A percentile compares a stretch with the other conserved stretches of the same genome.
Evolutionary conservation across 768 basidiomycete genomes (phyloP).

Genomic region (Scleroderma citrinum): DNA sequence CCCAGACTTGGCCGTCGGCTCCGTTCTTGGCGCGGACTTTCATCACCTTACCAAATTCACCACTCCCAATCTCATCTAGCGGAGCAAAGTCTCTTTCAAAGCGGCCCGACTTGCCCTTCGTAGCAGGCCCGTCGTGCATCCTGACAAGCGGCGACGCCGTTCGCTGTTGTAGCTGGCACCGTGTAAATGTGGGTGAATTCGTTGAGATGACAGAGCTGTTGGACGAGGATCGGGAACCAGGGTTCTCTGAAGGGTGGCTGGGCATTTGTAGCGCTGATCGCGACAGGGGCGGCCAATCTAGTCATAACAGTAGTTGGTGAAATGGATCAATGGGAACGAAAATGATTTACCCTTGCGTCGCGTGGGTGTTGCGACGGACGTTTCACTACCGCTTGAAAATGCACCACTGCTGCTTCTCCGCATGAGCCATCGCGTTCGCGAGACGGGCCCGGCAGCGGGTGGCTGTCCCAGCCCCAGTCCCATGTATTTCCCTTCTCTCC

Average conservation of each 20-base stretch:
- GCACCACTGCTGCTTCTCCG: conserved; percentile 78
- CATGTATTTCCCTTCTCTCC: conserved; percentile 48
- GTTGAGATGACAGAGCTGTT: conserved; percentile 42
- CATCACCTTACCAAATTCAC: conserved; percentile 91
- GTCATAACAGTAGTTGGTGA: conserved; percentile 2
- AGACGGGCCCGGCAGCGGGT: conserved; percentile 25
- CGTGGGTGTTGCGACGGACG: conserved; percentile 59
- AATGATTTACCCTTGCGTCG: conserved; percentile 45
- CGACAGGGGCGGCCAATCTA: conserved; percentile 57
- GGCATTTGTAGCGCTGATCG: conserved; percentile 34
- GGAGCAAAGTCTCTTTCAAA: conserved; percentile 81
- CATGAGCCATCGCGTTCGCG: conserved; percentile 57
- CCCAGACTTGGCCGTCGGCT: conserved; percentile 53
- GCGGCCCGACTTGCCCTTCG: conserved; percentile 51
- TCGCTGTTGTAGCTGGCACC: conserved; percentile 28
- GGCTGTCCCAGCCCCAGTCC: conserved; percentile 67
- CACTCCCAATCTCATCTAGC: conserved; percentile 78
- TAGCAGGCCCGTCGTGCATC: conserved; percentile 24
- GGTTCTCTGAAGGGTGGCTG: conserved; percentile 37
- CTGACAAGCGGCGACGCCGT: conserved; percentile 17
- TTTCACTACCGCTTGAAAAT: conserved; percentile 72
- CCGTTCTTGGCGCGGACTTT: conserved; percentile 68
- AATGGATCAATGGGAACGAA: conserved; percentile 7
- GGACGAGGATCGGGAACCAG: conserved; percentile 54
- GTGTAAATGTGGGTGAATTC: conserved; percentile 41